phyloP scores from a whole-genome alignment of 1,139 yeast genomes.

The Diutina scorzettiae region DNA sequence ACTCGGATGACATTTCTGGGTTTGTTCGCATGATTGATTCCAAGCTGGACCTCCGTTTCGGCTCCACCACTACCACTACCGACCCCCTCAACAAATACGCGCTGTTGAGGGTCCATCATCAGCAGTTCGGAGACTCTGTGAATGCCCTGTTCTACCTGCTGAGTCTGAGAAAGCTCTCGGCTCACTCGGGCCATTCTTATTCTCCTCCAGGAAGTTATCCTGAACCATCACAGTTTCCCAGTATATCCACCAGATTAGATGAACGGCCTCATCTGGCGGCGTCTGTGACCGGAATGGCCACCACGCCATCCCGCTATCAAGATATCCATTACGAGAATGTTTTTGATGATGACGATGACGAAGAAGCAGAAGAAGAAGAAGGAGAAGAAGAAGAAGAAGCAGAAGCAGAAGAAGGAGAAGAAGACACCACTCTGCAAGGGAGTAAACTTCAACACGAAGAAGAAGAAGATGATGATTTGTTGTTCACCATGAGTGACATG shows the following conservation, averaged over 20 bases:
- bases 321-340: conserved; percentile 36
- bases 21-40: conserved; percentile 77
- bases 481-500: conserved; percentile 90
- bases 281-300: conserved; percentile 18
- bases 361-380: conserved; percentile 14
- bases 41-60: conserved; percentile 36
- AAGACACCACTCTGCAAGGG: conserved; percentile 18
- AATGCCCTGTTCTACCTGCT: conserved; percentile 29
- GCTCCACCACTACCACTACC: conserved; percentile 9
- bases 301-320: conserved; percentile 15
- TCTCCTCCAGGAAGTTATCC: conserved; percentile 26
- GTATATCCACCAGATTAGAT: conserved; percentile 32
- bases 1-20: conserved; percentile 55
- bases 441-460: conserved; percentile 14
- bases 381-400: conserved; percentile 38
- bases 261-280: conserved; percentile 11
- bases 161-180: conserved; percentile 20
- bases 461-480: conserved; percentile 68
- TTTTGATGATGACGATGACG: conserved; percentile 36
- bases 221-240: conserved; percentile 26
- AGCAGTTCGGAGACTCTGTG: conserved; percentile 41
- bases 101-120: conserved; percentile 27
- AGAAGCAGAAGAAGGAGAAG: conserved; percentile 35
- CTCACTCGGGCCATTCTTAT: conserved; percentile 17
- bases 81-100: conserved; percentile 29